A percentile compares a stretch with the other conserved stretches of the same genome.
These are phyloP conservation scores for Silene noctiflora DNA, from an alignment of 179 eudicot genomes.

Conservation along the genomic window DNA sequence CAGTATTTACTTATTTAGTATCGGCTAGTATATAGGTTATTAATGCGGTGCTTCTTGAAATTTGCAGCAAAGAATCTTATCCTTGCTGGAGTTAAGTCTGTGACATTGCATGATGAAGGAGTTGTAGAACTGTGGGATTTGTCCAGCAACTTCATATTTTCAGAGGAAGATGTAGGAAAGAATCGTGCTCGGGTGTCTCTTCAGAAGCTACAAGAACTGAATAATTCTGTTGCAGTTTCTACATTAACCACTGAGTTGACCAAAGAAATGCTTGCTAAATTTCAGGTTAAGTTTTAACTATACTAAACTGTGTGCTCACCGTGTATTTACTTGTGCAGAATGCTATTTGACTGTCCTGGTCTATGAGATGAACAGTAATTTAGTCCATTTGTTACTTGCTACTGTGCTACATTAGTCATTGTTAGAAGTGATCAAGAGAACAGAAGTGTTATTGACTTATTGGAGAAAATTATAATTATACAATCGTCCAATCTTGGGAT, in stretches of 20 bases:
- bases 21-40: not conserved
- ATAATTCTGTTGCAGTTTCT: slow-evolving; percentile 52
- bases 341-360: not conserved
- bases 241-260: slow-evolving; percentile 49
- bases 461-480: no score
- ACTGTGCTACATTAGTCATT: no score
- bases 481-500: no score
- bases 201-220: slow-evolving; percentile 63
- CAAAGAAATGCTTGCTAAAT: slow-evolving; percentile 53
- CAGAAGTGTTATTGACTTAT: no score
- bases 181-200: slow-evolving; percentile 62
- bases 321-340: not conserved
- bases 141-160: slow-evolving; percentile 58
- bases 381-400: no score
- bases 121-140: slow-evolving; percentile 68
- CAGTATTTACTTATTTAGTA: not conserved
- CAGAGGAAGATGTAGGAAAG: slow-evolving; percentile 64
- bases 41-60: slow-evolving; percentile 5
- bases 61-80: slow-evolving; percentile 72
- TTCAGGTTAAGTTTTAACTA: slow-evolving; percentile 44
- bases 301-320: not conserved
- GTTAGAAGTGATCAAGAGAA: no score
- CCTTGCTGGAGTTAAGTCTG: slow-evolving; percentile 83
- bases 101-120: slow-evolving; percentile 75
- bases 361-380: not conserved